Base-by-base conservation (phyloP, 73 alveolate genomes). In the Diophrys appendiculata region DNA sequence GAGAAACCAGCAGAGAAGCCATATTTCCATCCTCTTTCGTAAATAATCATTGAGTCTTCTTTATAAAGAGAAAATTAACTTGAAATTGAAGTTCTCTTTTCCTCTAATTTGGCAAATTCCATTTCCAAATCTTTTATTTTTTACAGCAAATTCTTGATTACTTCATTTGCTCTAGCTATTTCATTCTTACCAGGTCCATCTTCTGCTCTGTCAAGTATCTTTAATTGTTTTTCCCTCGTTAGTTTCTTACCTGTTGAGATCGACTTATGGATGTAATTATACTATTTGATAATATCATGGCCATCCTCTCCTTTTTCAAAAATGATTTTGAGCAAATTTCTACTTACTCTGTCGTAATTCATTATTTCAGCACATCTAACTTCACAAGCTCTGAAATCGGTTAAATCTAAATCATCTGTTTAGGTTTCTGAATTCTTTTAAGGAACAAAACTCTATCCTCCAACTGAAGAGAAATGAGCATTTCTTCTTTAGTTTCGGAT, bases 401-500 rank as follows among this genome's bases (percentile, higher is more conserved):
- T 80, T n/a, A 80, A 54, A 65, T 80, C 30, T 23, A 80, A 65
- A 32, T 80, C 89, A 22, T 80, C 89, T 3, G 89, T 80, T 52
- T 80, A 29, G 29, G 26, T 28, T 71, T 71, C 52, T 18, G 25
- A 23, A 31, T 72, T 24, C 34, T 68, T 28, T 28, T 3, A 5
- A 52, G 29, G 29, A 2, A 76, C 34, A 33, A 33, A 3, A 13
- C 1, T 1, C n/a, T 33, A 1, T n/a, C 32, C 56, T 23, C 23
- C n/a, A 27, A 22, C 27, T n/a, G 22, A 3, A 60, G 81, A 27
- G 22, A 34, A 24, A 64, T 77, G 0, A 81, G 88, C 24, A 79
- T 8, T 68, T 3, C 54, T 25, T 31, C 54, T 68, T 11, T 23
- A 2, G n/a, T n/a, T 2, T 5, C 69, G 35, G 69, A 29, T 71